Percentiles rank a stretch among this genome's conserved stretches.
These are phyloP conservation scores for Mycogone perniciosa DNA, from an alignment of 2,329 filamentous ascomycete species.

Conservation along the genomic window DNA sequence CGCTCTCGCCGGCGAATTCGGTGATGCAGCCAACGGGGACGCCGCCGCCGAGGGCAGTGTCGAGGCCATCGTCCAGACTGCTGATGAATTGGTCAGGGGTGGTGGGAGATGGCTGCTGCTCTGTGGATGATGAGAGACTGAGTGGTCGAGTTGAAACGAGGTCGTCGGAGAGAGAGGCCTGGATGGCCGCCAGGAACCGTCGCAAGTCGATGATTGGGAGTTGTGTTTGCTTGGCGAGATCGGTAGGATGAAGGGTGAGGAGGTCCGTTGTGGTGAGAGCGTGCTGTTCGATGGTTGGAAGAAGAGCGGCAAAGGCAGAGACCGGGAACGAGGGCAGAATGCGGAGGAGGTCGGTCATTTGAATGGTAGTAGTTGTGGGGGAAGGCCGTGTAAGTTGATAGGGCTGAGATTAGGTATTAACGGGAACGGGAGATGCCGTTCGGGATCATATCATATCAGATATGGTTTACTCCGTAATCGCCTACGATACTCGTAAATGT, in stretches of 20 bases:
- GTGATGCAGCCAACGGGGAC: constrained; percentile 75
- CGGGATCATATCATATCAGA: not conserved
- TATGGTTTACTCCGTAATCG: too few relatives aligned
- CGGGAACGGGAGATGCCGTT: not conserved
- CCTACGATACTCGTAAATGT: too few relatives aligned
- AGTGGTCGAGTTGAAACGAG: constrained; percentile 30
- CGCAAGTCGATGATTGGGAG: constrained; percentile 76
- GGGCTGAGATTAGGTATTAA: constrained; percentile 1
- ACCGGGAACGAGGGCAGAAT: constrained; percentile 76
- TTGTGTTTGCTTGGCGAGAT: constrained; percentile 80
- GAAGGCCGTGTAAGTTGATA: constrained; percentile 11
- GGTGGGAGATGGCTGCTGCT: constrained; percentile 27
- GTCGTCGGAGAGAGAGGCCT: constrained; percentile 61
- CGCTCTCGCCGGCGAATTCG: constrained; percentile 89
- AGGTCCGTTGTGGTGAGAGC: constrained; percentile 76
- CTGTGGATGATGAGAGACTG: not conserved
- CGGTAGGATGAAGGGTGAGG: constrained; percentile 71
- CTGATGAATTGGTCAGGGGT: constrained; percentile 52
- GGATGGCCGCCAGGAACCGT: constrained; percentile 61
- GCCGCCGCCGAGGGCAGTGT: constrained; percentile 66
- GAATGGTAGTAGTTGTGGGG: constrained; percentile 7
- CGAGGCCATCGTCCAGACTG: constrained; percentile 70
- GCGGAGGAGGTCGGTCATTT: constrained; percentile 80
- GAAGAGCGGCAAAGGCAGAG: constrained; percentile 63
- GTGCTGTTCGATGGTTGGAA: constrained; percentile 74